phyloP scores from a whole-genome alignment of 2,329 filamentous ascomycete species.

The Didymella segeticola region DNA sequence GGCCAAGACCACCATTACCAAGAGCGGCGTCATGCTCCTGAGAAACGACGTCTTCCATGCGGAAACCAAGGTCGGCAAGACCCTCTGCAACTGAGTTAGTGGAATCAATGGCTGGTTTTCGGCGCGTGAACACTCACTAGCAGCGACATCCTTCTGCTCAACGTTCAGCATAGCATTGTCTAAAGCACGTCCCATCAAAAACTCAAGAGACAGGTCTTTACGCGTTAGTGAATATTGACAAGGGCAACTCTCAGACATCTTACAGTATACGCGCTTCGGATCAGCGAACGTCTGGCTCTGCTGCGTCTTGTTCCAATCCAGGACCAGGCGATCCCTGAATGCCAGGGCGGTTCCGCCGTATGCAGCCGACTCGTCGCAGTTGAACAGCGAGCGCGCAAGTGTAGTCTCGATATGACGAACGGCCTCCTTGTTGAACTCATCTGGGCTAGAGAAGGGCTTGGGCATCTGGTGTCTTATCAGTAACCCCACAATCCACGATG shows the following conservation, averaged over 20 bases:
- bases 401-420: constrained; percentile 97
- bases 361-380: constrained; percentile 92
- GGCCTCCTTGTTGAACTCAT: constrained; percentile 83
- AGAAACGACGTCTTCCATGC: constrained; percentile 91
- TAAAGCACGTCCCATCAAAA: constrained; percentile 93
- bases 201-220: constrained; percentile 87
- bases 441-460: constrained; percentile 75
- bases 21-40: constrained; percentile 97
- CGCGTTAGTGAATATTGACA: constrained; percentile 18
- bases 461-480: constrained; percentile 58
- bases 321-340: constrained; percentile 89
- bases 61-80: constrained; percentile 88
- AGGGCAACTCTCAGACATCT: constrained; percentile 23
- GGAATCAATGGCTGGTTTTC: not conserved
- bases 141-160: constrained; percentile 82
- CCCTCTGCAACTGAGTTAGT: constrained; percentile 66
- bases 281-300: constrained; percentile 92
- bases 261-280: constrained; percentile 91
- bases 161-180: constrained; percentile 99
- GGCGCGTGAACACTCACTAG: constrained; percentile 61
- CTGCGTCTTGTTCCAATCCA: constrained; percentile 98
- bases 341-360: constrained; percentile 91
- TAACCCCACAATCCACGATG: constrained; percentile 7
- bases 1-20: constrained; percentile 93
- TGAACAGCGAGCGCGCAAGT: constrained; percentile 93